Base-by-base conservation (phyloP, 2,329 filamentous ascomycete genomes). In the Kalaharituber pfeilii region DNA sequence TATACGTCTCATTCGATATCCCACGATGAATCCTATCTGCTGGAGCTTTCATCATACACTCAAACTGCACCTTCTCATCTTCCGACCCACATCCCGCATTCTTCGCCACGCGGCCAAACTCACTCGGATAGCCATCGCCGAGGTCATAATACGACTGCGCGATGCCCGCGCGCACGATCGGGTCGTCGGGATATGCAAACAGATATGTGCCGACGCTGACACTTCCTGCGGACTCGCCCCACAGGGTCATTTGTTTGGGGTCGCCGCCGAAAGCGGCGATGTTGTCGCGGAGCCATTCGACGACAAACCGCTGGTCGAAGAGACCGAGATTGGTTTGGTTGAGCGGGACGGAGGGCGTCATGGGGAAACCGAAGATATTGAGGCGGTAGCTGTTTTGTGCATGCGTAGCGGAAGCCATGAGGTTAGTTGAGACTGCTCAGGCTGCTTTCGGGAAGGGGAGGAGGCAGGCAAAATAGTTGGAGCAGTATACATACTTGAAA, bases 221-320 rank as follows among this genome's bases (percentile, higher is more conserved):
- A 13, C 55, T 57, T 26, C 62, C 61, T 13, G 61, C 62, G 42
- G 58, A 61, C 53, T 63, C 54, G 15, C 62, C 62, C 52, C 62
- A 63, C 25, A 63, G 56, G 11, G 59, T 63, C 25, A 63, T 60
- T 25, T 56, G 54, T 3, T 27, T 26, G 1, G 62, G 61, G 45
- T 64, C 62, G 7, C 62, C 62, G 11, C 60, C 60, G 33, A 60
- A 62, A 2, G 50, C 51, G 13, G 55, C 53, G 27, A 60, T 60
- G 36, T 64, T 64, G 44, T 60, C 56, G 13, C 57, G 57, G 2
- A 64, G 56, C 62, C 62, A 64, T 56, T 62, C 55, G 15, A 63
- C 22, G 4, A 59, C 62, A n/a, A 60, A 42, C 7, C 62, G 60
- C 24, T 61, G 58, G 27, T 64, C 62, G 22, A 62, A 52, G 49